Evolutionary conservation across 1,284 basidiomycete genomes (phyloP).

Genomic region (Ceratobasidium sp.): DNA sequence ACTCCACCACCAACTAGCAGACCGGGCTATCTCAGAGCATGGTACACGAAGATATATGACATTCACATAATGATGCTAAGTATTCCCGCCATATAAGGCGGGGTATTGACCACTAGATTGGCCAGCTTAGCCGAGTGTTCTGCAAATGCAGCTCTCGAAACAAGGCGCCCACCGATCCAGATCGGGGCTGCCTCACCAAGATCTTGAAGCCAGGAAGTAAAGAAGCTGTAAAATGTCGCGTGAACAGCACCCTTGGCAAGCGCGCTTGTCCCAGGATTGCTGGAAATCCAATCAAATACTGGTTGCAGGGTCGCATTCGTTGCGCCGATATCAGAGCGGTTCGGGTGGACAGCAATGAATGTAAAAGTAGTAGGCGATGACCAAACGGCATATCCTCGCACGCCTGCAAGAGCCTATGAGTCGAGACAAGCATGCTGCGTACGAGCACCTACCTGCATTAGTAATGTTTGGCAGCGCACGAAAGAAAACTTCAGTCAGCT

Average conservation of each 20-base stretch:
- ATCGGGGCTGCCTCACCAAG: neutral
- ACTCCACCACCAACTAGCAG: conserved; percentile 59
- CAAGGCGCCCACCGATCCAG: conserved; percentile 4
- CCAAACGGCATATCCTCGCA: conserved; percentile 18
- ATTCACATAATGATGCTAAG: too few relatives aligned
- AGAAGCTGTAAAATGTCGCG: conserved; percentile 13
- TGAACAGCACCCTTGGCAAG: neutral
- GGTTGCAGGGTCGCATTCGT: conserved; percentile 7
- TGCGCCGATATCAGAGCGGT: neutral
- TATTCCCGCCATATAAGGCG: too few relatives aligned
- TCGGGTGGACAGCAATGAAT: conserved; percentile 1
- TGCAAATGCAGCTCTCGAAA: neutral
- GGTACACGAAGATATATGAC: too few relatives aligned
- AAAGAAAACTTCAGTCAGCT: too few relatives aligned
- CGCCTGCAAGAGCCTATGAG: too few relatives aligned
- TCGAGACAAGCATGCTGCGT: too few relatives aligned
- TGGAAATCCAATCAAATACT: conserved; percentile 11
- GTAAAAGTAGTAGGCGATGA: neutral
- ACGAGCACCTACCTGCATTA: too few relatives aligned
- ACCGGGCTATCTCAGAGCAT: too few relatives aligned
- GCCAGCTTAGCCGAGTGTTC: neutral
- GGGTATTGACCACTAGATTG: neutral
- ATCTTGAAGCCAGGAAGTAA: neutral
- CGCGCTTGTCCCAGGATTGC: neutral
- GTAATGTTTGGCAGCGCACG: too few relatives aligned